Base-by-base conservation (phyloP, 129 eudicot species). In the Ambrosia artemisiifolia region DNA sequence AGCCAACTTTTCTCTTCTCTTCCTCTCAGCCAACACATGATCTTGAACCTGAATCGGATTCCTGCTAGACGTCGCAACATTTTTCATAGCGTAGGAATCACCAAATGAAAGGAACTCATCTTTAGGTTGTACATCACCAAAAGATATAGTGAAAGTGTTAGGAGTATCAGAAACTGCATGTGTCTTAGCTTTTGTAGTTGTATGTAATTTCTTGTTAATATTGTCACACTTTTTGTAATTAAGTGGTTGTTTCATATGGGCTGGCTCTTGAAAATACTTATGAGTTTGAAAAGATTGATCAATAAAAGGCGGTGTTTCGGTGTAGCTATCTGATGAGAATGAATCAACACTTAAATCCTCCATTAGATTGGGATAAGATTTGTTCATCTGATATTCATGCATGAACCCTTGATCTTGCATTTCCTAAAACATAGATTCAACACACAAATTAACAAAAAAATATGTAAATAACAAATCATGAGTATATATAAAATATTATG, bases 11-110 rank as follows among this genome's bases (percentile, higher is more conserved):
- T 89, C 90, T 48, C 96, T 77, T 43, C 96, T 67, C 75, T 82
- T 89, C 63, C 92, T 87, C 75, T 89, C 96, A 0, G 96, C 92
- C 44, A 84, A 42, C 55, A 81, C 86, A 62, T 89, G 91, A 53
- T 89, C 91, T 71, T 84, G 86, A 55, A 85, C 85, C 50, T 85
- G 86, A 69, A 73, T 72, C 3, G 83, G 86, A 2, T 71, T 76
- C 57, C 95, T 80, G 0, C 19, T 65, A 60, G 57, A 44, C 12
- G 62, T 11, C 1, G 82, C 53, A 44, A 3, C 61, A 49, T 43
- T 78, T 54, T 53, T 70, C 11, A 16, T 3, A 63, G 57, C 81
- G 6, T 61, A 63, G 1, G 81, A 62, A 40, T 77, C 81, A 16
- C 66, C 12, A 40, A 70, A 77, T 20, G 81, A 69, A 70, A 77